Evolutionary conservation across 2,329 filamentous ascomycete genomes (phyloP), one percentile per base, ranked within the genome.

Genomic region (Beauveria caledonica): DNA sequence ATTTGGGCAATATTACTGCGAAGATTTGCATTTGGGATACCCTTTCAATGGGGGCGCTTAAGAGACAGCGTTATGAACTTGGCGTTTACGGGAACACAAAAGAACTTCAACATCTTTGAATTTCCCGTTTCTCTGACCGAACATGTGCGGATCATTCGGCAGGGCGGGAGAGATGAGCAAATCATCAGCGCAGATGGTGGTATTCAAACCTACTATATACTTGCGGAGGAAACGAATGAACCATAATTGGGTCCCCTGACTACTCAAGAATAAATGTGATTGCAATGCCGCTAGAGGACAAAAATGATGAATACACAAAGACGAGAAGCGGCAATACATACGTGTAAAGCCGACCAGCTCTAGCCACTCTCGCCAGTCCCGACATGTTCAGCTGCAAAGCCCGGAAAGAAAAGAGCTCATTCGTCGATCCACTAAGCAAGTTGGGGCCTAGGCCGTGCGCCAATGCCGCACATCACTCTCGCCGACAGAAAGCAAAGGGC

Each of bases 51-150:
- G 68, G 70, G 64, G 67, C 62, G 65, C 66, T 68, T 66, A 66
- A 69, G 67, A 67, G 67, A 65, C 67, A 65, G 67, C 66, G 66
- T 62, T 60, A 58, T 44, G 58, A 63, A 54, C 54, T 60, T 72
- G 67, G 74, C 72, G 72, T 75, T 76, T 71, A 71, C 71, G 64
- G 73, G 73, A 71, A 75, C 74, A 72, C 68, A 73, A 74, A 77
- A 76, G 74, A 75, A 76, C 64, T 77, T 77, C 75, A 77, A 77
- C 75, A 76, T 77, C 73, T 77, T 77, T 76, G 71, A 67, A 70
- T 63, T 62, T 64, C 54, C 60, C 45, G 60, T 55, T 49, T 60
- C 51, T 54, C 62, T 73, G 72, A 73, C 73, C 71, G 68, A 75
- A 68, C 71, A 71, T 62, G 65, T 73, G 71, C 72, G 53, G 52